Evolutionary conservation across 176 grass and related monocot genomes (phyloP).

Genomic region (Aegilops tauschii): DNA sequence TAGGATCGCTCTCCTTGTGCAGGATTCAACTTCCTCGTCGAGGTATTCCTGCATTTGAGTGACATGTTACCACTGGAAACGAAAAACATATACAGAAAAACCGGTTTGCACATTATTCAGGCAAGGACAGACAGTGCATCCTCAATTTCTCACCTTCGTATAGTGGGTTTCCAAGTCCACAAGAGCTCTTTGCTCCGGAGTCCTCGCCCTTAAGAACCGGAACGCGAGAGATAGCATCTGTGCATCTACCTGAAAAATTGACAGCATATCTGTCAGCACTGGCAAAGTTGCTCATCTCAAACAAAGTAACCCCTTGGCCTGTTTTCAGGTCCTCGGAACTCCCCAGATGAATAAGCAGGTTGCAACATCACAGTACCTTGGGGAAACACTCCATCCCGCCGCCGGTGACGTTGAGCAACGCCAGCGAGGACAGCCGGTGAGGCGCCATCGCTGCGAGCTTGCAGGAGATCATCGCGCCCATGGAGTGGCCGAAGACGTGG

Average conservation of each 20-base stretch:
- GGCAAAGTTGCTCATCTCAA: neutral
- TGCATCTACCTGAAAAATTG: conserved; percentile 62
- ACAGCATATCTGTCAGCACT: neutral
- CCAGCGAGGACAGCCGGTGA: conserved; percentile 72
- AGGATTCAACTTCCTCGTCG: conserved; percentile 71
- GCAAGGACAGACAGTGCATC: neutral
- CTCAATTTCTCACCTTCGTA: conserved; percentile 59
- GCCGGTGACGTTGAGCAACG: conserved; percentile 92
- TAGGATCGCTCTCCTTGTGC: conserved; percentile 74
- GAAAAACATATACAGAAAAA: accelerated
- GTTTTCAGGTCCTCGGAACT: neutral
- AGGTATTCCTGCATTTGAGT: conserved; percentile 79
- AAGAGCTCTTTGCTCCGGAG: conserved; percentile 86
- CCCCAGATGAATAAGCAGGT: neutral
- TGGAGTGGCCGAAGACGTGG: conserved; percentile 96
- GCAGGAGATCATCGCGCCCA: conserved; percentile 97
- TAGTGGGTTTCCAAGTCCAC: conserved; percentile 97
- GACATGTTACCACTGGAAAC: neutral
- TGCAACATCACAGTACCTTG: conserved; percentile 52
- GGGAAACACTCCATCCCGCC: conserved; percentile 94
- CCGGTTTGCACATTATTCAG: neutral
- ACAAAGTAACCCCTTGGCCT: neutral
- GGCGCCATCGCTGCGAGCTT: conserved; percentile 79
- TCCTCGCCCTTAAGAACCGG: conserved; percentile 87
- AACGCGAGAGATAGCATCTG: conserved; percentile 90